These are phyloP conservation scores for Ulvella scutata DNA, from an alignment of 139 green algal genomes.

Conservation along the genomic window DNA sequence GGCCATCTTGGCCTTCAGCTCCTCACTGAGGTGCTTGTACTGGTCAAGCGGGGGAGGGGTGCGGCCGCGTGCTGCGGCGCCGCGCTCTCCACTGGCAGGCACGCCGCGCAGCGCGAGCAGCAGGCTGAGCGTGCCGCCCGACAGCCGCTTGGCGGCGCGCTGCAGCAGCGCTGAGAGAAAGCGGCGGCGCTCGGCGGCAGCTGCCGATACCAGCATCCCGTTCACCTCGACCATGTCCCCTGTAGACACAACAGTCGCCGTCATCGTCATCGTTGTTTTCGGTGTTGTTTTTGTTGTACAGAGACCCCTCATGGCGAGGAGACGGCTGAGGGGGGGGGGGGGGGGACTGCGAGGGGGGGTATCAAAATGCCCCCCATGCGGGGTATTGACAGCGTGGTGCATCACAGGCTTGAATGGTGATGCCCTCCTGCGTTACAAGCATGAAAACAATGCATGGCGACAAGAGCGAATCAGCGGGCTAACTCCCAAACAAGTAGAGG, in stretches of 20 bases:
- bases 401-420: too few relatives aligned
- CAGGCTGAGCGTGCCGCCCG: conserved; percentile 55
- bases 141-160: conserved; percentile 51
- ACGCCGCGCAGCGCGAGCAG: conserved; percentile 51
- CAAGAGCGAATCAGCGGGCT: too few relatives aligned
- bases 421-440: too few relatives aligned
- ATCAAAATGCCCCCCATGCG: too few relatives aligned
- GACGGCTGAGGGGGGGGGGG: too few relatives aligned
- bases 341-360: too few relatives aligned
- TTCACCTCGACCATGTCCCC: conserved; percentile 62
- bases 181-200: conserved; percentile 33
- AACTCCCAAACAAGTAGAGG: not conserved
- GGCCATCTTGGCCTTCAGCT: conserved; percentile 54
- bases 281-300: too few relatives aligned
- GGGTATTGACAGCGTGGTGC: too few relatives aligned
- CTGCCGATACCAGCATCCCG: conserved; percentile 69
- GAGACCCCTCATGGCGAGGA: too few relatives aligned
- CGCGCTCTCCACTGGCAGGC: conserved; percentile 30
- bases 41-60: not conserved
- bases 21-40: conserved; percentile 51
- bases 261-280: too few relatives aligned
- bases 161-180: conserved; percentile 75
- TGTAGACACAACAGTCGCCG: not conserved
- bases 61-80: not conserved
- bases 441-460: too few relatives aligned